A percentile compares a stretch with the other conserved stretches of the same genome.
phyloP scores from a whole-genome alignment of 2,329 filamentous ascomycete species.

The Venturia nashicola region DNA sequence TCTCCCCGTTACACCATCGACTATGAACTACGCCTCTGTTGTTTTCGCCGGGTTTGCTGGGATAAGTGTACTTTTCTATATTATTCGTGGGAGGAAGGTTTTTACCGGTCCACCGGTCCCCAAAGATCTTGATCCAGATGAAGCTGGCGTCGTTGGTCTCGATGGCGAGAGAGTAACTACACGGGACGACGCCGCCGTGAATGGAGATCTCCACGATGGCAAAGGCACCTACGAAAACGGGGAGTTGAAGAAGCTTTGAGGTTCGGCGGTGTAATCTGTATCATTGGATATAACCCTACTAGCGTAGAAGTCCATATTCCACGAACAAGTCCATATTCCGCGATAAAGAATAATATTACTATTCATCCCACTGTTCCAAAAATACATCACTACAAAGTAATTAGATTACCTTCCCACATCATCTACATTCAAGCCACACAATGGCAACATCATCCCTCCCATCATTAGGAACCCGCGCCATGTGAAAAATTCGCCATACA shows the following conservation, averaged over 20 bases:
- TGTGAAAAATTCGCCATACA: too few species aligned
- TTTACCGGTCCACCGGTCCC: constrained; percentile 27
- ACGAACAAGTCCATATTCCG: too few species aligned
- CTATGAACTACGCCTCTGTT: constrained; percentile 32
- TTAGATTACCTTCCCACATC: too few species aligned
- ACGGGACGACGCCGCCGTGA: neutral
- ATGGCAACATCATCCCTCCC: too few species aligned
- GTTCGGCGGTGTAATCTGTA: neutral
- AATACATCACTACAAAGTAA: too few species aligned
- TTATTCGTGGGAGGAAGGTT: constrained; percentile 23
- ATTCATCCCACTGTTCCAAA: too few species aligned
- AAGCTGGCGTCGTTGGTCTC: neutral
- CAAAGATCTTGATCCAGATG: constrained; percentile 4
- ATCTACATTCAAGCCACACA: too few species aligned
- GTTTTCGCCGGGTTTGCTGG: constrained; percentile 27
- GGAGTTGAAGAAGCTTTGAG: neutral
- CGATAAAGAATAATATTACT: too few species aligned
- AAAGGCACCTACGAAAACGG: neutral
- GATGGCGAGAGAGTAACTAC: neutral
- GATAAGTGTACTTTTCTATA: constrained; percentile 26
- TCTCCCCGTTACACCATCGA: constrained; percentile 26
- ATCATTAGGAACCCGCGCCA: too few species aligned
- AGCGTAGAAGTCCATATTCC: too few species aligned
- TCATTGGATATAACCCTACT: too few species aligned
- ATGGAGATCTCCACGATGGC: neutral